Percentiles rank a stretch among this genome's conserved stretches.
phyloP scores from a whole-genome alignment of 164 flowering plant genomes.

The Magnolia kwangsiensis region DNA sequence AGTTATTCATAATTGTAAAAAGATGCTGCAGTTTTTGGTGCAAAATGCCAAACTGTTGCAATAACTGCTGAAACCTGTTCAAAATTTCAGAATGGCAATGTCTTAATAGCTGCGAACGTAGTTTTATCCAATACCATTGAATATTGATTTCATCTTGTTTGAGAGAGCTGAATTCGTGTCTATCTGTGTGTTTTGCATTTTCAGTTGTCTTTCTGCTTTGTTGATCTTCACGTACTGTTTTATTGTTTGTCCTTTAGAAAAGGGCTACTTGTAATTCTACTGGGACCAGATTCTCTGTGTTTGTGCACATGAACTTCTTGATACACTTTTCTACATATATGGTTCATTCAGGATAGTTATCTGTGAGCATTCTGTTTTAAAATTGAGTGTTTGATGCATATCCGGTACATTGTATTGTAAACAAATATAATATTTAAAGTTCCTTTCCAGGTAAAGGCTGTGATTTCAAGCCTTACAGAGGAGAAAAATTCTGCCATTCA shows the following conservation, averaged over 20 bases:
- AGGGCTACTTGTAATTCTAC: not conserved
- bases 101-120: too few species aligned
- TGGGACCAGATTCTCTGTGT: not conserved
- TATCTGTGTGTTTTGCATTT: not conserved
- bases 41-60: too few species aligned
- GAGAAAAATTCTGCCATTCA: conserved; percentile 59
- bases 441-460: conserved; percentile 41
- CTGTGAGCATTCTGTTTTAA: not conserved
- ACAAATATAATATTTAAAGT: not conserved
- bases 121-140: too few species aligned
- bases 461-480: conserved; percentile 59
- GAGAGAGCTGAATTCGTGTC: too few species aligned
- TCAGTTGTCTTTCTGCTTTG: not conserved
- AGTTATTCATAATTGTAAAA: too few species aligned
- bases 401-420: not conserved
- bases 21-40: too few species aligned
- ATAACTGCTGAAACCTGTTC: too few species aligned
- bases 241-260: not conserved
- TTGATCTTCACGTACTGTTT: not conserved
- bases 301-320: not conserved
- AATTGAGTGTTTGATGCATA: not conserved
- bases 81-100: too few species aligned
- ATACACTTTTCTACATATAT: not conserved
- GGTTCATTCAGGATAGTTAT: not conserved
- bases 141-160: too few species aligned